Evolutionary conservation across 1,284 basidiomycete genomes (phyloP).

Genomic region (Ustilago nuda): DNA sequence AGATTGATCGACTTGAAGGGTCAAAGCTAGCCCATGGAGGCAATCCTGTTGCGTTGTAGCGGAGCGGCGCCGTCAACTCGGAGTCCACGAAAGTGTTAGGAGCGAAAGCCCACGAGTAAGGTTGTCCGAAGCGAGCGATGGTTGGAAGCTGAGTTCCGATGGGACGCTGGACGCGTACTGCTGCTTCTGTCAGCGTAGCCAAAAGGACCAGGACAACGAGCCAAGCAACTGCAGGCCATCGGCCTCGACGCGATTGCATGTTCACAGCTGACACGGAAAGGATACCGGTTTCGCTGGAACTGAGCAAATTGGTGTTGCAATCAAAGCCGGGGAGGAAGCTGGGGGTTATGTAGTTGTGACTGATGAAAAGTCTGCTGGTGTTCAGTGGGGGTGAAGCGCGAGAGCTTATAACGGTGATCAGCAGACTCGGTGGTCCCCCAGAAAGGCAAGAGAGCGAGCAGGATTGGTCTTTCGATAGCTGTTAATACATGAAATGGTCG

Average conservation of each 20-base stretch:
- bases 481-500: not conserved
- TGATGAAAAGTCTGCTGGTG: too few species aligned
- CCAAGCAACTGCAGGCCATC: not conserved
- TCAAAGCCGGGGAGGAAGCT: not conserved
- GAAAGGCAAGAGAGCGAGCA: too few species aligned
- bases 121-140: slow-evolving; percentile 56
- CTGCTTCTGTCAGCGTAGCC: slow-evolving; percentile 11
- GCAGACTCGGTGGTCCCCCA: too few species aligned
- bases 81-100: slow-evolving; percentile 51
- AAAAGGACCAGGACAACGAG: slow-evolving; percentile 15
- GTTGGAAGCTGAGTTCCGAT: slow-evolving; percentile 53
- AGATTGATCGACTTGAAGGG: slow-evolving; percentile 39
- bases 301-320: not conserved
- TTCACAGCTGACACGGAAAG: too few species aligned
- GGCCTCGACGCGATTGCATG: not conserved
- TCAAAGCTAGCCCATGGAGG: slow-evolving; percentile 63
- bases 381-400: too few species aligned
- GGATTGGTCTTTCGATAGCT: too few species aligned
- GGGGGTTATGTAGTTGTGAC: not conserved
- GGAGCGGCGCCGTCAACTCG: slow-evolving; percentile 32
- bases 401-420: too few species aligned
- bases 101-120: slow-evolving; percentile 60
- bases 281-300: not conserved
- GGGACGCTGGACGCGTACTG: slow-evolving; percentile 41
- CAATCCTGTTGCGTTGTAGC: slow-evolving; percentile 43